A percentile compares a stretch with the other conserved stretches of the same genome.
These are phyloP conservation scores for Phyllosticta capitalensis DNA, from an alignment of 2,329 filamentous ascomycete genomes.

Conservation along the genomic window DNA sequence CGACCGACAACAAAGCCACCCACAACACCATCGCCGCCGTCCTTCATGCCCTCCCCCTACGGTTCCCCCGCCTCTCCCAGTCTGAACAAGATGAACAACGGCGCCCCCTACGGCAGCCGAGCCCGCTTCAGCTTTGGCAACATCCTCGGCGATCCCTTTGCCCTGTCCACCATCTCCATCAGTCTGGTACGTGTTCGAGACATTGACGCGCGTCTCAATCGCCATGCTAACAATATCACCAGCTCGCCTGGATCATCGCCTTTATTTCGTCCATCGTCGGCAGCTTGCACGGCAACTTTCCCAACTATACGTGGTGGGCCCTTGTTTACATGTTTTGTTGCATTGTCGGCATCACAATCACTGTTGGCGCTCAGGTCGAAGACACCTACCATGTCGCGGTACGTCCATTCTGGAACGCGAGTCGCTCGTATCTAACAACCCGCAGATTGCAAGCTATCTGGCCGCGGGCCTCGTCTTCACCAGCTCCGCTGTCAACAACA, in stretches of 20 bases:
- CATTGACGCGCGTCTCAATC: slow-evolving; percentile 10
- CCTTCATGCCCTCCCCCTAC: slow-evolving; percentile 59
- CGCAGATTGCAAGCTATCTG: slow-evolving; percentile 71
- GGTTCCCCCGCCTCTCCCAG: slow-evolving; percentile 64
- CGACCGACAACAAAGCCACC: neutral
- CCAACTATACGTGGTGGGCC: slow-evolving; percentile 88
- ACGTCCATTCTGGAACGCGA: slow-evolving; percentile 23
- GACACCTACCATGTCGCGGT: slow-evolving; percentile 85
- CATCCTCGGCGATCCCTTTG: slow-evolving; percentile 92
- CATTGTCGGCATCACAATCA: slow-evolving; percentile 69
- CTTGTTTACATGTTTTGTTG: slow-evolving; percentile 76
- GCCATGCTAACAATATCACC: slow-evolving; percentile 16
- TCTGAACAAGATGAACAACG: slow-evolving; percentile 69
- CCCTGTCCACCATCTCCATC: slow-evolving; percentile 88
- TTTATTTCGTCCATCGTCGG: slow-evolving; percentile 80
- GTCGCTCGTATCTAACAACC: neutral
- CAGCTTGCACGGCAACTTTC: slow-evolving; percentile 51
- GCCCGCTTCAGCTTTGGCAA: slow-evolving; percentile 66
- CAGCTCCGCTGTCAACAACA: slow-evolving; percentile 73
- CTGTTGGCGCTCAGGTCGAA: slow-evolving; percentile 74
- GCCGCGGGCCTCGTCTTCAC: slow-evolving; percentile 74
- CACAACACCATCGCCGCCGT: neutral
- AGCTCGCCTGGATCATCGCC: slow-evolving; percentile 93
- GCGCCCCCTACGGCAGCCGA: slow-evolving; percentile 39
- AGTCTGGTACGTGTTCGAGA: slow-evolving; percentile 56